Percentiles rank a stretch among this genome's conserved stretches.
phyloP scores from a whole-genome alignment of 805 yeast genomes.

The Starmerella apicola region DNA sequence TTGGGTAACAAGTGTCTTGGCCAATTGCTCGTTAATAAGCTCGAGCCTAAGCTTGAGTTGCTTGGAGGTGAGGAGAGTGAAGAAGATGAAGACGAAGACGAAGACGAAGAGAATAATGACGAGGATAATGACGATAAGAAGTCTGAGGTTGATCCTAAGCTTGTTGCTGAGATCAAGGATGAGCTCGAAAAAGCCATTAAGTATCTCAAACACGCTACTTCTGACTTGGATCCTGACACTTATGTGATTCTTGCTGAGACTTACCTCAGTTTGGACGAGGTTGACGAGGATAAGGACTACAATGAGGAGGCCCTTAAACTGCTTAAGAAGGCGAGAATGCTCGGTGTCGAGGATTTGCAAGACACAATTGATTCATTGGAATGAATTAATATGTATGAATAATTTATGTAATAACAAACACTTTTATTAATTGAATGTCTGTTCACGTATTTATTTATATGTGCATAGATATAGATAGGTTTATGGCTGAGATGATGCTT shows the following conservation, averaged over 20 bases:
- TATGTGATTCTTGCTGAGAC: conserved; percentile 86
- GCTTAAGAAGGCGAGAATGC: conserved; percentile 21
- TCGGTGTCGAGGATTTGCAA: conserved; percentile 28
- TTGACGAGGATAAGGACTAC: conserved; percentile 48
- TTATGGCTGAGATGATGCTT: no score
- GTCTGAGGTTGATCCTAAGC: conserved; percentile 3
- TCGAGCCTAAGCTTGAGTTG: conserved; percentile 23
- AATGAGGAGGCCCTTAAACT: conserved; percentile 63
- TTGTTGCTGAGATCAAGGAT: conserved; percentile 32
- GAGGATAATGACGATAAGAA: conserved; percentile 16
- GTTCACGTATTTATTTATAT: no score
- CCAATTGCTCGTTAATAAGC: conserved; percentile 23
- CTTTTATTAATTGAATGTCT: no score
- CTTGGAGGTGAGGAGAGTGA: conserved; percentile 24
- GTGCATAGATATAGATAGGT: no score
- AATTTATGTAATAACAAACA: no score
- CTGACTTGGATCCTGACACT: conserved; percentile 61
- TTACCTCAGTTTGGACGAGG: conserved; percentile 62
- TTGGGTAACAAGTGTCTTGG: conserved; percentile 27
- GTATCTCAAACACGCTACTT: conserved; percentile 46
- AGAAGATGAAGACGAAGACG: conserved; percentile 19
- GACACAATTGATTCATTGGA: conserved; percentile 29
- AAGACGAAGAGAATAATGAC: conserved; percentile 6
- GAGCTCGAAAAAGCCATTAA: conserved; percentile 43
- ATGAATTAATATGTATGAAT: no score